Conservation (phyloP, 1,284 basidiomycete genomes). For the Austroboletus niveus region DNA sequence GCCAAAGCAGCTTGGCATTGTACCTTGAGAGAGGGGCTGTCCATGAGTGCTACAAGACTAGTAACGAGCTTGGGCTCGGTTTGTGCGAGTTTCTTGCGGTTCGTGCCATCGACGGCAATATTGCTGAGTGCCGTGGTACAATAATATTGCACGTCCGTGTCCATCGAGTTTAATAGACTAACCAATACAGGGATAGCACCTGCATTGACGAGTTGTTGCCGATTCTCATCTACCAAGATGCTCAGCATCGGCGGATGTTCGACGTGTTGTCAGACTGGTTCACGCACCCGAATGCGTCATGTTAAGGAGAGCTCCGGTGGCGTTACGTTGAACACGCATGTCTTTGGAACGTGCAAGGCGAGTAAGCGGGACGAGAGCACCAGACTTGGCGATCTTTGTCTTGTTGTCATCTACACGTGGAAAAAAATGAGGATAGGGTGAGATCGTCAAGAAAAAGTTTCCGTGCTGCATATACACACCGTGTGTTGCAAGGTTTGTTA, state of each 20-base stretch:
- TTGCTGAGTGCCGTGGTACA: slow-evolving; percentile 99
- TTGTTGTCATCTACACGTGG: slow-evolving; percentile 89
- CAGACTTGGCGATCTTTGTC: slow-evolving; percentile 99
- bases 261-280: background rate
- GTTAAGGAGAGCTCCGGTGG: slow-evolving; percentile 96
- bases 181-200: slow-evolving; percentile 98
- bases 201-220: slow-evolving; percentile 97
- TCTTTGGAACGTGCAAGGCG: slow-evolving; percentile 97
- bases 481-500: slow-evolving; percentile 98
- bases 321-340: slow-evolving; percentile 99
- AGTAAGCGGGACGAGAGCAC: slow-evolving; percentile 94
- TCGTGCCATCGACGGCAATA: slow-evolving; percentile 93
- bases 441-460: slow-evolving; percentile 10
- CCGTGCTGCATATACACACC: slow-evolving; percentile 51
- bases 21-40: slow-evolving; percentile 95
- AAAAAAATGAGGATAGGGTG: slow-evolving; percentile 1
- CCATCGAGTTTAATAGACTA: slow-evolving; percentile 91
- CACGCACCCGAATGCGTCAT: slow-evolving; percentile 96
- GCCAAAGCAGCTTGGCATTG: slow-evolving; percentile 99
- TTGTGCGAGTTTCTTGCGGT: slow-evolving; percentile 94
- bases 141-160: slow-evolving; percentile 99
- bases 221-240: slow-evolving; percentile 76
- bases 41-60: slow-evolving; percentile 95
- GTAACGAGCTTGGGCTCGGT: slow-evolving; percentile 95
- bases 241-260: slow-evolving; percentile 9